Evolutionary conservation across 768 basidiomycete genomes (phyloP), one percentile per base, ranked within the genome.

Genomic region (Lactarius sanguifluus): DNA sequence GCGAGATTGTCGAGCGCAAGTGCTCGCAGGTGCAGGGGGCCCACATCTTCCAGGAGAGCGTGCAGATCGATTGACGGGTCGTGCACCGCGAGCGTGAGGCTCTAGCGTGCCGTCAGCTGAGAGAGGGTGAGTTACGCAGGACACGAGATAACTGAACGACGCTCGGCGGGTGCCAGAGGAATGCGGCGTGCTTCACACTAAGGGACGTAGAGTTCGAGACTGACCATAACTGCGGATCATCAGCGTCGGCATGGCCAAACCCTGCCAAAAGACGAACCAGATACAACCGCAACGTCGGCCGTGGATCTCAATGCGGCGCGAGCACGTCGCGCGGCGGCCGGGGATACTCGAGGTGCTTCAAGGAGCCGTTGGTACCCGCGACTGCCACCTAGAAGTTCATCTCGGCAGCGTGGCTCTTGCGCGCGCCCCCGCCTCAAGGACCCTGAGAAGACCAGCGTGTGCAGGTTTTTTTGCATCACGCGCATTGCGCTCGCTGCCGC

Each of bases 21-120:
- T 2, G 20, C 9, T 28, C 34, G 28, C 2, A 36, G 40, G 62
- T 20, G 54, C 20, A 56, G 36, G 62, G 57, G 47, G 32, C 56
- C 32, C n/a, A 36, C 0, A 36, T 47, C 47, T 12, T 25, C 23
- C 12, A 62, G 28, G 50, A 62, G 50, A 34, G 23, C 13, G 5
- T 18, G 52, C 16, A 64, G 41, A 28, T 64, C 62, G 56, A 64
- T 45, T 4, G 54, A 18, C 20, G 28, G 28, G 78, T 50, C n/a
- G 8, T 80, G 47, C 77, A 82, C 23, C 77, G 75, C 28, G 74
- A 81, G 60, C 71, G 40, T 43, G 56, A 64, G 41, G 18, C 40
- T 45, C 62, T 64, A 20, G 28, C 0, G 30, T 2, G 28, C 12
- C 30, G 5, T 30, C 28, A 56, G n/a, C 2, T 20, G 20, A 56